Base-by-base conservation (phyloP, 140 eudicot genomes). In the Artemisia princeps region DNA sequence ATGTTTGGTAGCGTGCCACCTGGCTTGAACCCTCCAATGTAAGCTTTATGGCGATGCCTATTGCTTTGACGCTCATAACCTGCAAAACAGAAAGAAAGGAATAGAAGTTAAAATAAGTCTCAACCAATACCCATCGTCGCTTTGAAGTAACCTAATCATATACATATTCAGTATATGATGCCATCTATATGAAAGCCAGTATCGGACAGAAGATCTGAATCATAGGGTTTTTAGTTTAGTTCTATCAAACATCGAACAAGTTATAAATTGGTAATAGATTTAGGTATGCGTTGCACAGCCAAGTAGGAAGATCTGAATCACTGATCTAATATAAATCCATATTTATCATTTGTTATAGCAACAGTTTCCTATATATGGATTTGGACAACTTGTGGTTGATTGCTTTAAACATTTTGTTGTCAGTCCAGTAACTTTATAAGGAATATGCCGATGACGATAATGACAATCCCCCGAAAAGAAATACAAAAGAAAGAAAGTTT, bases 21-120 rank as follows among this genome's bases (percentile, higher is more conserved):
- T 90, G 95, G 83, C 81, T 87, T 75, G 86, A 77, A 58, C 97
- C 97, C 70, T 87, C 97, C 68, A 90, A 15, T 58, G 97, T 87
- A 72, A 90, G 97, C 66, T 87, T 86, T 67, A 90, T 84, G 66
- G 97, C 91, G 45, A 90, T 90, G 49, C 97, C 97, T 62, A 90
- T 75, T 65, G 97, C 97, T 77, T 90, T 90, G 10, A 90, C 76
- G 50, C 97, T 90, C 97, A 90, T 90, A 77, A 90, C 97, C 97
- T 90, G 82, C 76, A 80, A 60, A 33, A 75, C 3, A 64, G 22
- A 73, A 59, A 17, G 26, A 55, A 49, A 28, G 50, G 15, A 26
- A 6, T 66, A 50, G 11, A 55, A 26, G 37, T 58, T 71, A 54
- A 10, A 8, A 64, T 54, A 20, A 2, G 55, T 58, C 84, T 73